Evolutionary conservation across 495 filamentous ascomycete species (phyloP), one percentile per base, ranked within the genome.

Genomic region (Talaromyces ruber): DNA sequence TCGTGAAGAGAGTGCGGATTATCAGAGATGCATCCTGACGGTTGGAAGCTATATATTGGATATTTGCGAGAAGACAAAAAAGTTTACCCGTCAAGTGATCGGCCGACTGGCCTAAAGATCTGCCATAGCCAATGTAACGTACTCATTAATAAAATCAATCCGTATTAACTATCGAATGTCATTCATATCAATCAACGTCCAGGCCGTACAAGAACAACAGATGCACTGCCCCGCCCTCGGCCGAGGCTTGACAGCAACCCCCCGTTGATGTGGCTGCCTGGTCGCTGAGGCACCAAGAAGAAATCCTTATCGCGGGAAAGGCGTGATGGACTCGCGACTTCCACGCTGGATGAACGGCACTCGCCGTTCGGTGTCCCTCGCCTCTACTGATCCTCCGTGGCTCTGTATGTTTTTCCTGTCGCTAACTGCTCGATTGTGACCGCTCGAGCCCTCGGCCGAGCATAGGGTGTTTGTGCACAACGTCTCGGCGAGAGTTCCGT

Each of bases 211-310:
- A 39, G 6, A 16, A 21, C 6, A 24, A 28, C n/a, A 54, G 52
- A 37, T 32, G 26, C 5, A 18, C 2, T 37, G 25, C 58, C 37
- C 58, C 58, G 50, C 58, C 28, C 59, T 60, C 59, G 59, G 59
- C 59, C 59, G 59, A 60, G 25, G 25, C 43, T 60, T 52, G 52
- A 52, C 28, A 57, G 54, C 30, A n/a, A n/a, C n/a, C n/a, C n/a
- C n/a, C n/a, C n/a, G n/a, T 47, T n/a, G 50, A 6, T 16, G 24
- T 26, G n/a, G 4, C 0, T 53, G 50, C 50, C 50, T 53, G 50
- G 28, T 1, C 2, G 9, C 22, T 53, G 50, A 53, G 50, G 50
- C 25, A 47, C 4, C 43, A 47, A 21, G 2, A 8, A 21, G 43
- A 18, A 43, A 43, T 34, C 28, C 51, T 54, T 55, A 55, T 30